These are phyloP conservation scores for Bruguiera parviflora DNA, from an alignment of 345 rosid genomes.

Conservation along the genomic window DNA sequence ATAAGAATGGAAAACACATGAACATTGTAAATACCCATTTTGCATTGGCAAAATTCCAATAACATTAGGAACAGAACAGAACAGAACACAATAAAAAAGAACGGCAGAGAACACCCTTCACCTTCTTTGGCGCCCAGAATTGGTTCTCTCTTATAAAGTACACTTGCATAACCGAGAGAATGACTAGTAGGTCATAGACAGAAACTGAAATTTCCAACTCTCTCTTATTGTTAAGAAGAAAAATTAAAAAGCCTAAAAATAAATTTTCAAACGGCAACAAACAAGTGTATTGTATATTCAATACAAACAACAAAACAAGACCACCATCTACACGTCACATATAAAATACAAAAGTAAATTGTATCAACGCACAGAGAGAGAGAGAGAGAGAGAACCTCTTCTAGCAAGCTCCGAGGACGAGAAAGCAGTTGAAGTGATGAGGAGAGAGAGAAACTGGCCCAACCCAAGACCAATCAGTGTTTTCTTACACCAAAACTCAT, in stretches of 20 bases:
- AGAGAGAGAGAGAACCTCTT: slow-evolving; percentile 39
- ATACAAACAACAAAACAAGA: background rate
- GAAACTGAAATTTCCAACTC: background rate
- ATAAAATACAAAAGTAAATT: background rate
- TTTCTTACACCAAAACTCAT: slow-evolving; percentile 47
- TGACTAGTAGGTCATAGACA: background rate
- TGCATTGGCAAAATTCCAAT: background rate
- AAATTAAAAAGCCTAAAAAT: no score
- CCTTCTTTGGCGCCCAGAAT: background rate
- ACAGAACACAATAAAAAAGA: no score
- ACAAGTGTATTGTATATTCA: background rate
- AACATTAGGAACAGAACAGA: background rate
- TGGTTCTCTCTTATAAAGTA: background rate
- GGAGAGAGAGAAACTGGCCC: slow-evolving; percentile 73
- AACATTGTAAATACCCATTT: background rate
- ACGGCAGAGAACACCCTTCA: background rate
- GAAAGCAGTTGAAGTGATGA: slow-evolving; percentile 49
- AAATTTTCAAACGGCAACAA: background rate
- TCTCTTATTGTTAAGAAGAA: background rate
- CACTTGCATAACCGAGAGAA: background rate
- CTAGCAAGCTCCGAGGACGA: slow-evolving; percentile 58
- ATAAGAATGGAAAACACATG: background rate
- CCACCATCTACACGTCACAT: background rate
- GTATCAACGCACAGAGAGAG: background rate
- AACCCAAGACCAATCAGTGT: slow-evolving; percentile 63